Conservation (phyloP, 495 filamentous ascomycete species). For the Neurospora sp. region DNA sequence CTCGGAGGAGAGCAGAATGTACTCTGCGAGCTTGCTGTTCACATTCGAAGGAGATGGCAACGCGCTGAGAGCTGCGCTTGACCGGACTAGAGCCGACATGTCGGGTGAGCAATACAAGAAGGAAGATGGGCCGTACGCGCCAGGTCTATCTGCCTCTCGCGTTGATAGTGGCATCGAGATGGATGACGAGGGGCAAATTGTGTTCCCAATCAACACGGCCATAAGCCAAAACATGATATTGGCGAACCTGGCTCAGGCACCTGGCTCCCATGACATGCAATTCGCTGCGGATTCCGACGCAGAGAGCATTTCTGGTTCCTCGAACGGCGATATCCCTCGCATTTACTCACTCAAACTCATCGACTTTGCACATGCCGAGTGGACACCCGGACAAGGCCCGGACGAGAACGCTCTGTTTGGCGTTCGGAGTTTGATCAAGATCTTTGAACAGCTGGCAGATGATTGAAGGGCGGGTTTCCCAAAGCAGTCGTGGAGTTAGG, state of each 20-base stretch:
- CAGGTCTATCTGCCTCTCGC: slow-evolving; percentile 14
- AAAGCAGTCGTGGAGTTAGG: not conserved
- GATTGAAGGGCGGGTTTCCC: not conserved
- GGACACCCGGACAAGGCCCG: slow-evolving; percentile 74
- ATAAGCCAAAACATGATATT: not conserved
- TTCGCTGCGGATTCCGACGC: slow-evolving; percentile 32
- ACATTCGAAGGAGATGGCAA: slow-evolving; percentile 83
- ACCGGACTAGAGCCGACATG: slow-evolving; percentile 41
- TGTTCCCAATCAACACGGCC: not conserved
- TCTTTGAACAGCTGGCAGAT: slow-evolving; percentile 51
- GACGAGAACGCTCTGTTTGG: slow-evolving; percentile 79
- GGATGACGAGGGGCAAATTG: slow-evolving; percentile 25
- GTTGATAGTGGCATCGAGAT: slow-evolving; percentile 37
- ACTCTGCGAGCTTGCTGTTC: slow-evolving; percentile 78
- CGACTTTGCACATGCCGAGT: slow-evolving; percentile 90
- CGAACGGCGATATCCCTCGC: slow-evolving; percentile 38
- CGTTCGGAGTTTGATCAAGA: slow-evolving; percentile 58
- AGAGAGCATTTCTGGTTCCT: slow-evolving; percentile 17
- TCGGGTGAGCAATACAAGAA: slow-evolving; percentile 11
- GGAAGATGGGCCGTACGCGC: not conserved
- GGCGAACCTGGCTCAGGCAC: not conserved
- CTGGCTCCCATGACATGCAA: slow-evolving; percentile 1
- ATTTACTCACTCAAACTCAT: slow-evolving; percentile 82
- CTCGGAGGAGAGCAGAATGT: slow-evolving; percentile 82
- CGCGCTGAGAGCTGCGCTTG: slow-evolving; percentile 55